Conservation (phyloP, 495 filamentous ascomycete genomes). For the Neurospora sp. region DNA sequence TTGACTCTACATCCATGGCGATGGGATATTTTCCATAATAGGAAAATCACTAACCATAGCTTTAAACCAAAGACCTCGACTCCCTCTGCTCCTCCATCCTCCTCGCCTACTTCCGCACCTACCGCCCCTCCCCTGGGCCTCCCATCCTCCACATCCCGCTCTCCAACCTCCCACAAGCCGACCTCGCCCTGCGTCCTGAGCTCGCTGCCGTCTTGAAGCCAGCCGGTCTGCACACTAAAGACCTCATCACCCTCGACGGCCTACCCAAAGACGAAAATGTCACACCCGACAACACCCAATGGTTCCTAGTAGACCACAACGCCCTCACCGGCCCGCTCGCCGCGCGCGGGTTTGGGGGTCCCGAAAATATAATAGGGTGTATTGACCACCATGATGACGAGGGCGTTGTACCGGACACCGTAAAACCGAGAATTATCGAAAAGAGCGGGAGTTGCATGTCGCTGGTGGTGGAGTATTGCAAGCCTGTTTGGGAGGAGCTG, state of each 20-base stretch:
- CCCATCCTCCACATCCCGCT: slow-evolving; percentile 66
- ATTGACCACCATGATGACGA: slow-evolving; percentile 94
- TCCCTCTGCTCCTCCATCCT: slow-evolving; percentile 80
- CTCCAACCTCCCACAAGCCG: slow-evolving; percentile 59
- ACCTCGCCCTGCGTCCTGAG: slow-evolving; percentile 71
- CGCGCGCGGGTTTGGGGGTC: slow-evolving; percentile 19
- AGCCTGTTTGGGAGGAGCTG: slow-evolving; percentile 40
- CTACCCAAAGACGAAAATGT: slow-evolving; percentile 10
- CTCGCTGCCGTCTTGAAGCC: slow-evolving; percentile 46
- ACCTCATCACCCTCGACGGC: slow-evolving; percentile 44
- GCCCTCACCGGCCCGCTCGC: slow-evolving; percentile 48
- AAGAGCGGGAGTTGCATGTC: slow-evolving; percentile 73
- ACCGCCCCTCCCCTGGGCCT: slow-evolving; percentile 11
- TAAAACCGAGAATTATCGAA: slow-evolving; percentile 52
- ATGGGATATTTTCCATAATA: no score
- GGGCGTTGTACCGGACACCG: slow-evolving; percentile 39
- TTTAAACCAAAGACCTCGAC: slow-evolving; percentile 59
- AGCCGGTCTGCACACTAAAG: slow-evolving; percentile 31
- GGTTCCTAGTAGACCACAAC: slow-evolving; percentile 88
- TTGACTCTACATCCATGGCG: no score
- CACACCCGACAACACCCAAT: slow-evolving; percentile 31
- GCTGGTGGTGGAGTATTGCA: slow-evolving; percentile 57
- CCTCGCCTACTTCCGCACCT: slow-evolving; percentile 69
- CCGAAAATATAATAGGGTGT: slow-evolving; percentile 51
- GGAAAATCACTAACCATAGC: background rate